phyloP scores from a whole-genome alignment of 2,329 filamentous ascomycete species.

The Albifimbria verrucaria region DNA sequence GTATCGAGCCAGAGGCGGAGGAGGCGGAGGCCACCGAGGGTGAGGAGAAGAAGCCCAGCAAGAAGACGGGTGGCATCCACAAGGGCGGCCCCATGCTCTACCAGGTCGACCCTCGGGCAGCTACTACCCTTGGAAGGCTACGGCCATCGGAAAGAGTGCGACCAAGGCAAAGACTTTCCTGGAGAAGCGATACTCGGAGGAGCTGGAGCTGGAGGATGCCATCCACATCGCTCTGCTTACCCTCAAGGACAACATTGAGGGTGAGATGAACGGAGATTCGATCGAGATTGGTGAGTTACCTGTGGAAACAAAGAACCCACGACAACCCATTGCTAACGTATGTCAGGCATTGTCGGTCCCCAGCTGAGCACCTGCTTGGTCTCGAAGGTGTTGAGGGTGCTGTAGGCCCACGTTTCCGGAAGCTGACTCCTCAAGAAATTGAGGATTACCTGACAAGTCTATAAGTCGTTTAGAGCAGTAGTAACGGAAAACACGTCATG shows the following conservation, averaged over 20 bases:
- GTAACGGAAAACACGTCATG: constrained; percentile 30
- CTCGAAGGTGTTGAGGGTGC: constrained; percentile 86
- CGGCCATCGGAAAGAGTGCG: constrained; percentile 96
- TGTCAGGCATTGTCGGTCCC: constrained; percentile 87
- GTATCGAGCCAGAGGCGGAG: constrained; percentile 80
- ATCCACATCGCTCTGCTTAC: constrained; percentile 97
- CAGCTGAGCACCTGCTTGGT: constrained; percentile 88
- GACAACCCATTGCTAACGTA: constrained; percentile 20
- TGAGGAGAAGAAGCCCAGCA: constrained; percentile 71
- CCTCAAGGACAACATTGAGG: constrained; percentile 98
- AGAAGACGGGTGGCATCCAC: constrained; percentile 91
- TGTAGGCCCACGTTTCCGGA: constrained; percentile 83
- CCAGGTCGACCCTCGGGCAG: constrained; percentile 97
- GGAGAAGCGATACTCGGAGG: constrained; percentile 98
- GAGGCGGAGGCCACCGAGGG: constrained; percentile 52
- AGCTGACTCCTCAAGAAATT: constrained; percentile 95
- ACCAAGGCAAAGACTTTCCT: constrained; percentile 98
- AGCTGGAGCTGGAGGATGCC: constrained; percentile 93
- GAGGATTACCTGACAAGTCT: constrained; percentile 99
- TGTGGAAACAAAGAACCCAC: background rate
- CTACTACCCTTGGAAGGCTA: constrained; percentile 99
- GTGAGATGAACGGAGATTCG: constrained; percentile 98
- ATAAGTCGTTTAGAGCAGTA: constrained; percentile 45
- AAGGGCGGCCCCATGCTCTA: constrained; percentile 97
- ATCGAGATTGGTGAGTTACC: constrained; percentile 82